phyloP scores from a whole-genome alignment of 2,329 filamentous ascomycete genomes.

The Mycogone perniciosa region DNA sequence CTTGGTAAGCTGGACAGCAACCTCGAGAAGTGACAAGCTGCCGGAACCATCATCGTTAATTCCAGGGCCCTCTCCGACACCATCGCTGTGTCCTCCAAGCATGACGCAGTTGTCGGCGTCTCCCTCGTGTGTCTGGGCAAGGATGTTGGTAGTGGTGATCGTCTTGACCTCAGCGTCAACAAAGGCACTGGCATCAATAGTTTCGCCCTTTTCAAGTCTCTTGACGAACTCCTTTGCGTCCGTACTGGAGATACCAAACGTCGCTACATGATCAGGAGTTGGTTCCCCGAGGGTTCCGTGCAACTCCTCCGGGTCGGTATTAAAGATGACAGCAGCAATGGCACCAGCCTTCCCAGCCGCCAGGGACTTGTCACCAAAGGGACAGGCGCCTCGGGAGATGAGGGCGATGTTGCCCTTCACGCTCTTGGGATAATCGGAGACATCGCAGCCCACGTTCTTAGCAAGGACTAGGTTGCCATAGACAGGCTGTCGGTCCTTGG shows the following conservation, averaged over 20 bases:
- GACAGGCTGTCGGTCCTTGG: slow-evolving; percentile 51
- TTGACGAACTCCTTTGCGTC: slow-evolving; percentile 52
- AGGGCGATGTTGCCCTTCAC: slow-evolving; percentile 62
- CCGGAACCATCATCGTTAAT: slow-evolving; percentile 77
- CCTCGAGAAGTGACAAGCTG: slow-evolving; percentile 54
- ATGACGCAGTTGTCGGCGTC: slow-evolving; percentile 59
- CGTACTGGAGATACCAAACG: slow-evolving; percentile 57
- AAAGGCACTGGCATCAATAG: slow-evolving; percentile 50
- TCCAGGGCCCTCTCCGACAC: slow-evolving; percentile 57
- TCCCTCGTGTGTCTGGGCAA: slow-evolving; percentile 55
- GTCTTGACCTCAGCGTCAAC: slow-evolving; percentile 51
- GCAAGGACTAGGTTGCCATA: slow-evolving; percentile 55
- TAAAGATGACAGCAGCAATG: slow-evolving; percentile 65
- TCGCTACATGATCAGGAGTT: slow-evolving; percentile 54
- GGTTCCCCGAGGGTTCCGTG: slow-evolving; percentile 64
- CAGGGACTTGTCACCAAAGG: slow-evolving; percentile 65
- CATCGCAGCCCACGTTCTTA: slow-evolving; percentile 55
- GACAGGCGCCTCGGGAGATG: slow-evolving; percentile 61
- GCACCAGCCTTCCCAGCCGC: slow-evolving; percentile 64
- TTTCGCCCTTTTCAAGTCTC: slow-evolving; percentile 45
- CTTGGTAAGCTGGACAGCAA: slow-evolving; percentile 52
- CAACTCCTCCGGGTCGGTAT: slow-evolving; percentile 57
- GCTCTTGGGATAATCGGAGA: slow-evolving; percentile 54
- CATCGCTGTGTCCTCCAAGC: slow-evolving; percentile 59
- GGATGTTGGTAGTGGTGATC: slow-evolving; percentile 52